phyloP scores from a whole-genome alignment of 1,284 basidiomycete genomes.

The Coriolopsis trogii region DNA sequence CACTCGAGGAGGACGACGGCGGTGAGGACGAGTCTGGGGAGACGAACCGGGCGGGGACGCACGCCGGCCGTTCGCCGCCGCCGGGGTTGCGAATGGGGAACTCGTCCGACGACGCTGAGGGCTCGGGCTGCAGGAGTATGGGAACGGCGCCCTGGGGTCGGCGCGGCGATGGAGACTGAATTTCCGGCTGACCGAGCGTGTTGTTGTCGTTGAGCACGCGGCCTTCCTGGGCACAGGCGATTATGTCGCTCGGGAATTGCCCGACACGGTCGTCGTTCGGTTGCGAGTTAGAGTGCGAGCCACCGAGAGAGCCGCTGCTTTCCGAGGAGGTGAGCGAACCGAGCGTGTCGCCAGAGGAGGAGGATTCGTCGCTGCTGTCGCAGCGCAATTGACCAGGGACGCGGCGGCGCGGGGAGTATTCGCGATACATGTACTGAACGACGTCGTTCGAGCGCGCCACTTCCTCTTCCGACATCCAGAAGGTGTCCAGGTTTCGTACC shows the following conservation, averaged over 20 bases:
- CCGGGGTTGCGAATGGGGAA: slow-evolving; percentile 17
- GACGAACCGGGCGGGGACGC: too few species aligned
- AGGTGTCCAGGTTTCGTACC: slow-evolving; percentile 29
- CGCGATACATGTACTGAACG: slow-evolving; percentile 10
- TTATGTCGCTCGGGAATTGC: too few species aligned
- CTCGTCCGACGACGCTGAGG: slow-evolving; percentile 13
- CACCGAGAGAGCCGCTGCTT: slow-evolving; percentile 7
- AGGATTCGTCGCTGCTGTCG: too few species aligned
- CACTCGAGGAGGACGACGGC: slow-evolving; percentile 4
- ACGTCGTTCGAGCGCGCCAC: slow-evolving; percentile 3
- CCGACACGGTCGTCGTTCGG: too few species aligned
- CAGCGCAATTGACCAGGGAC: too few species aligned
- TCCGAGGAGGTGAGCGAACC: slow-evolving; percentile 12
- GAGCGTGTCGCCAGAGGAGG: slow-evolving; percentile 12
- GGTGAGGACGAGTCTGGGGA: too few species aligned
- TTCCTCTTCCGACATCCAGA: slow-evolving; percentile 32
- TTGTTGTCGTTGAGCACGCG: too few species aligned
- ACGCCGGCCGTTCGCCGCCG: too few species aligned
- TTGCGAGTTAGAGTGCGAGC: too few species aligned
- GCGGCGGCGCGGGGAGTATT: slow-evolving; percentile 5
- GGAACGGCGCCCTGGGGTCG: background rate
- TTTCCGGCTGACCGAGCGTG: too few species aligned
- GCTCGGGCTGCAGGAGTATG: background rate
- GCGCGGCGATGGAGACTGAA: too few species aligned
- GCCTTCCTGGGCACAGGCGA: too few species aligned